These are phyloP conservation scores for Kwoniella bestiolae DNA, from an alignment of 768 basidiomycete species.

Conservation along the genomic window DNA sequence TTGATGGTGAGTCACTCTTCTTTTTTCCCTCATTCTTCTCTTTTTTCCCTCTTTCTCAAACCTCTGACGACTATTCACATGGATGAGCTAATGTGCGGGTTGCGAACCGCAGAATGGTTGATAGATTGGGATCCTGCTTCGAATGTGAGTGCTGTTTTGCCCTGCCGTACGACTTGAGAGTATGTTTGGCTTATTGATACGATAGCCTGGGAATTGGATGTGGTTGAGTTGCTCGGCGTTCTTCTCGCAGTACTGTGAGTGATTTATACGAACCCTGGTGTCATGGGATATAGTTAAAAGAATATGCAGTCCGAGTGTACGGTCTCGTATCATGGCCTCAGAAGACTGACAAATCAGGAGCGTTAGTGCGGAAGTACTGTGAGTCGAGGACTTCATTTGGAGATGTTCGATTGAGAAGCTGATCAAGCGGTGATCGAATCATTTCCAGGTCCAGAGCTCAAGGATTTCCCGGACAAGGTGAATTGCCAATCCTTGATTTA, in stretches of 20 bases:
- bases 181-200: neutral
- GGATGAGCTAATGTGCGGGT: conserved; percentile 2
- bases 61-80: neutral
- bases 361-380: conserved; percentile 57
- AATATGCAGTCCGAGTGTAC: conserved; percentile 50
- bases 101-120: conserved; percentile 45
- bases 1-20: conserved; percentile 53
- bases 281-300: conserved; percentile 6
- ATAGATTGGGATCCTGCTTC: conserved; percentile 59
- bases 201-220: conserved; percentile 58
- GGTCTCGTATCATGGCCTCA: conserved; percentile 54
- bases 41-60: no score
- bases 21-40: no score
- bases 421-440: neutral
- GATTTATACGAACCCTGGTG: neutral
- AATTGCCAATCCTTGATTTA: no score
- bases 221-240: conserved; percentile 59
- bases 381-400: neutral
- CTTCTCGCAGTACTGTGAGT: conserved; percentile 55
- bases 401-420: neutral
- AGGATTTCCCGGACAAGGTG: conserved; percentile 58
- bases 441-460: conserved; percentile 55
- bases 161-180: neutral
- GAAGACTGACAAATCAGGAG: conserved; percentile 57
- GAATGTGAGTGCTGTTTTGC: conserved; percentile 34